phyloP scores from a whole-genome alignment of 495 filamentous ascomycete species.

The Annulohypoxylon maeteangense region DNA sequence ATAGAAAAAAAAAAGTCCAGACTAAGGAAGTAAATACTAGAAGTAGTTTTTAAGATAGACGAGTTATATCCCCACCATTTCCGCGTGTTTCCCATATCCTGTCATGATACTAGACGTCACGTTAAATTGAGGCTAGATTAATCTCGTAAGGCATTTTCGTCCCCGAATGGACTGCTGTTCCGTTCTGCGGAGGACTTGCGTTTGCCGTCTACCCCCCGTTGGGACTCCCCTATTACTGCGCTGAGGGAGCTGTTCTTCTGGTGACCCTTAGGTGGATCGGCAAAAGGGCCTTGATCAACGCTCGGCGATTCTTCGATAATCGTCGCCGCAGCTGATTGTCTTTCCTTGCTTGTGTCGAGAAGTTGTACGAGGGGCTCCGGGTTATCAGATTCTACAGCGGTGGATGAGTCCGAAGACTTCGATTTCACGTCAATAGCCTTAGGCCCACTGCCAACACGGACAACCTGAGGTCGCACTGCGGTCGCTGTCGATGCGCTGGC shows the following conservation, averaged over 20 bases:
- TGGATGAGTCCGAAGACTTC: slow-evolving; percentile 43
- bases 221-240: slow-evolving; percentile 63
- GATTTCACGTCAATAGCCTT: slow-evolving; percentile 57
- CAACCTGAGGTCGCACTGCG: slow-evolving; percentile 62
- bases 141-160: slow-evolving; percentile 63
- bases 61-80: slow-evolving; percentile 31
- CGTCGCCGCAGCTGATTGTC: slow-evolving; percentile 52
- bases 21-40: slow-evolving; percentile 43
- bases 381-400: slow-evolving; percentile 28
- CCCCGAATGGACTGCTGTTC: slow-evolving; percentile 64
- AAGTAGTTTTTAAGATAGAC: slow-evolving; percentile 33
- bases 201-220: slow-evolving; percentile 50
- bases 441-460: slow-evolving; percentile 60
- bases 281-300: slow-evolving; percentile 67
- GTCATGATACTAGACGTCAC: slow-evolving; percentile 42
- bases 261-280: slow-evolving; percentile 59
- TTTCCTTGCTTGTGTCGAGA: slow-evolving; percentile 30
- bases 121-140: slow-evolving; percentile 36
- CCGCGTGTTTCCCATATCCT: slow-evolving; percentile 44
- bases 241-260: slow-evolving; percentile 60
- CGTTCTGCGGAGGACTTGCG: slow-evolving; percentile 44
- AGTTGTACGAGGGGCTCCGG: slow-evolving; percentile 27
- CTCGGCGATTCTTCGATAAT: slow-evolving; percentile 62
- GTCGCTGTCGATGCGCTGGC: slow-evolving; percentile 64
- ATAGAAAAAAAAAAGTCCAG: slow-evolving; percentile 35